Evolutionary conservation across 1,139 yeast genomes (phyloP).

Genomic region (Suhomyces chickasaworum): DNA sequence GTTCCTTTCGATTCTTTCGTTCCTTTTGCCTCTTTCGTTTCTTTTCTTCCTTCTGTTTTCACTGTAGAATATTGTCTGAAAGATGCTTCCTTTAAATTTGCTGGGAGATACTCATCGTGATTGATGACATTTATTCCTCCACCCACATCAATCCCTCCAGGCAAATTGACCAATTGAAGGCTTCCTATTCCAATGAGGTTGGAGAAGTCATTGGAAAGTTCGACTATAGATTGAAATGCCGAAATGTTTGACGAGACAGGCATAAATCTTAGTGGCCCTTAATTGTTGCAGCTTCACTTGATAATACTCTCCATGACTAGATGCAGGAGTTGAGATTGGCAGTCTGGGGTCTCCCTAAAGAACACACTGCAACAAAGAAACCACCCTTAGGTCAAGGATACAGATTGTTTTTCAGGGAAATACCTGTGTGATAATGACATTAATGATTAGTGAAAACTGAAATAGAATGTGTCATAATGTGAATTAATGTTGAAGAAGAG

Average conservation of each 20-base stretch:
- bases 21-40: no score
- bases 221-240: slow-evolving; percentile 2
- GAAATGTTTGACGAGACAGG: not conserved
- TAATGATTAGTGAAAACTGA: no score
- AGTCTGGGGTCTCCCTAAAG: not conserved
- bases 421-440: no score
- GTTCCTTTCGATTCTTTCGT: not conserved
- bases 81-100: not conserved
- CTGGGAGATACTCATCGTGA: not conserved
- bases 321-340: not conserved
- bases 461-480: no score
- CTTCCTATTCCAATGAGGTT: slow-evolving; percentile 51
- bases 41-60: no score
- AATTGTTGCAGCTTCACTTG: not conserved
- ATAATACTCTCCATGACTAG: not conserved
- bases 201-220: slow-evolving; percentile 41
- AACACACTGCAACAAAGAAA: not conserved
- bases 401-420: no score
- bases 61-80: not conserved
- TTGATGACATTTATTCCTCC: slow-evolving; percentile 16
- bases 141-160: slow-evolving; percentile 28
- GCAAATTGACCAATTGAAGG: slow-evolving; percentile 43
- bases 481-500: no score
- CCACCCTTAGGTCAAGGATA: no score
- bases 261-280: not conserved